Percentiles rank a stretch among this genome's conserved stretches.
Evolutionary conservation across 2,329 filamentous ascomycete genomes (phyloP).

Genomic region (Thermoascus crustaceus): DNA sequence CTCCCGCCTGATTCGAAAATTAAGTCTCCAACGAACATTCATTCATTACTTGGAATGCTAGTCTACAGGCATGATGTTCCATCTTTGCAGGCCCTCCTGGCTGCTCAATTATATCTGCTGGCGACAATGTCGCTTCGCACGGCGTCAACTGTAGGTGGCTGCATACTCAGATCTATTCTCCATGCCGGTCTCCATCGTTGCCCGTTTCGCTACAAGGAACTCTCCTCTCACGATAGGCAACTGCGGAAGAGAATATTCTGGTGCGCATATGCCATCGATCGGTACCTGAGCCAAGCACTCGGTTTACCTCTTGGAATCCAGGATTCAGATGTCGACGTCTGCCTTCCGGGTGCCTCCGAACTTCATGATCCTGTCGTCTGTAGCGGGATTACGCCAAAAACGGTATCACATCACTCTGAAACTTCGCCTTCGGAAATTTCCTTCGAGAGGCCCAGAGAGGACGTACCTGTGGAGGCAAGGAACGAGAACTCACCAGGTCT

Average conservation of each 20-base stretch:
- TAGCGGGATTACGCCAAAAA: slow-evolving; percentile 2
- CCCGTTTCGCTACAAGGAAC: slow-evolving; percentile 42
- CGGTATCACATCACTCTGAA: no score
- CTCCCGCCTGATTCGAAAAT: slow-evolving; percentile 30
- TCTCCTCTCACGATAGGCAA: slow-evolving; percentile 34
- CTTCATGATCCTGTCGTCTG: slow-evolving; percentile 23
- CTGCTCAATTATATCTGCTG: slow-evolving; percentile 42
- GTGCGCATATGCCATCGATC: slow-evolving; percentile 34
- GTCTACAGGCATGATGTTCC: slow-evolving; percentile 36
- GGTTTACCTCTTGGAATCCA: slow-evolving; percentile 35
- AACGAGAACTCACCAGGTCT: not conserved
- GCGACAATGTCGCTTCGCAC: slow-evolving; percentile 42
- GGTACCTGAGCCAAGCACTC: slow-evolving; percentile 34
- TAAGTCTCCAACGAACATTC: slow-evolving; percentile 30
- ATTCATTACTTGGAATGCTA: slow-evolving; percentile 29
- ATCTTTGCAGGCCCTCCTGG: slow-evolving; percentile 43
- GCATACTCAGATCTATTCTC: slow-evolving; percentile 40
- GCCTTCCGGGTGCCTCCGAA: slow-evolving; percentile 38
- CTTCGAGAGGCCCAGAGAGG: slow-evolving; percentile 1
- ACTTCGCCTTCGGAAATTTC: no score
- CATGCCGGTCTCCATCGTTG: slow-evolving; percentile 46
- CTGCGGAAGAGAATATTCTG: slow-evolving; percentile 36
- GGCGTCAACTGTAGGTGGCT: slow-evolving; percentile 42
- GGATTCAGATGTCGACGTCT: slow-evolving; percentile 38
- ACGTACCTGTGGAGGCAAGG: not conserved